A percentile compares a stretch with the other conserved stretches of the same genome.
phyloP scores from a whole-genome alignment of 768 basidiomycete genomes.

The Russula sp. region DNA sequence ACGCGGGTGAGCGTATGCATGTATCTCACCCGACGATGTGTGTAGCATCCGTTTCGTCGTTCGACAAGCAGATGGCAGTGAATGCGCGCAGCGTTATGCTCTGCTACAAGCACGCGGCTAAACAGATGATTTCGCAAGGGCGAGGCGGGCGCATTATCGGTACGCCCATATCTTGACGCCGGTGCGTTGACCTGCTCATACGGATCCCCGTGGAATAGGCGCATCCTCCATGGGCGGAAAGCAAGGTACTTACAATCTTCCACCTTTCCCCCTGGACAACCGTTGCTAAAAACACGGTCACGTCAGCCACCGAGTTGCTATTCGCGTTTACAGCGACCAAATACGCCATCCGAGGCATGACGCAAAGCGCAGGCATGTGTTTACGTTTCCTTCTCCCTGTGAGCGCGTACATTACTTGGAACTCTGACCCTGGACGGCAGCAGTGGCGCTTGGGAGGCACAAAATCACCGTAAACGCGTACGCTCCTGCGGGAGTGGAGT shows the following conservation, averaged over 20 bases:
- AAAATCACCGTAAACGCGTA: slow-evolving; percentile 28
- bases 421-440: slow-evolving; percentile 4
- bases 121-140: slow-evolving; percentile 24
- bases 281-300: neutral
- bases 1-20: too few relatives aligned
- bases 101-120: slow-evolving; percentile 26
- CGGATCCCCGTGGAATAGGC: neutral
- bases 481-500: slow-evolving; percentile 23
- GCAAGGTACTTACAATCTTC: neutral
- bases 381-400: neutral
- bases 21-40: neutral
- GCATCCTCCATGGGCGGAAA: slow-evolving; percentile 18
- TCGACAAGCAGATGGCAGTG: slow-evolving; percentile 10
- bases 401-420: too few relatives aligned
- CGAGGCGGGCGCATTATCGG: slow-evolving; percentile 22
- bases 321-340: slow-evolving; percentile 22
- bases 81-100: slow-evolving; percentile 23
- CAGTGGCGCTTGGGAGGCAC: slow-evolving; percentile 16
- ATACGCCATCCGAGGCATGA: slow-evolving; percentile 26
- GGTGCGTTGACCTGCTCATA: neutral
- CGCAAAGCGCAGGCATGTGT: slow-evolving; percentile 22
- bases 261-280: neutral
- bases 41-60: slow-evolving; percentile 1
- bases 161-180: neutral
- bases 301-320: neutral